phyloP scores from a whole-genome alignment of 306 rosid genomes.

The Pyrus betulifolia region DNA sequence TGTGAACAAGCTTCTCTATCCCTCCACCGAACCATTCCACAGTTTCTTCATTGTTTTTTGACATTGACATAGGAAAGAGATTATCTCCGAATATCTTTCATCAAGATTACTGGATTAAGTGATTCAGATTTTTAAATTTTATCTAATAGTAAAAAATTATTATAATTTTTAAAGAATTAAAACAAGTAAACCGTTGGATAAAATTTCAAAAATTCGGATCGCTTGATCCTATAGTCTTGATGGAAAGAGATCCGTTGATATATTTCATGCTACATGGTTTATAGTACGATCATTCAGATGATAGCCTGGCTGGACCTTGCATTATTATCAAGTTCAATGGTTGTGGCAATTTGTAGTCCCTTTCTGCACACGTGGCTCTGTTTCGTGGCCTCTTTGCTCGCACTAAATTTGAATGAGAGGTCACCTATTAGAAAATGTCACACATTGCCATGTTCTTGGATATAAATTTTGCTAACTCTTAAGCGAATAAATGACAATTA shows the following conservation, averaged over 20 bases:
- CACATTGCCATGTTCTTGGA: no score
- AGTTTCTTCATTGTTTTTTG: no score
- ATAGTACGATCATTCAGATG: background rate
- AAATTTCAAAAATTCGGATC: accelerated
- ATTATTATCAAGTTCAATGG: background rate
- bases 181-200: no score
- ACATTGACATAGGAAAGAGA: no score
- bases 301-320: no score
- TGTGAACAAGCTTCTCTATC: background rate
- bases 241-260: no score
- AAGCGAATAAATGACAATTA: no score
- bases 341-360: background rate
- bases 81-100: accelerated
- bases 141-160: no score
- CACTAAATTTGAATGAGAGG: background rate
- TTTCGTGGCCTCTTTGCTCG: background rate
- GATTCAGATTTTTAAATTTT: accelerated
- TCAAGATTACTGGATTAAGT: accelerated
- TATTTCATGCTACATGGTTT: background rate
- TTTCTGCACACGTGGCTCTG: background rate
- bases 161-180: no score
- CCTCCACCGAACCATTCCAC: background rate
- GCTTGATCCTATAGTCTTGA: accelerated
- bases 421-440: no score
- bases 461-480: no score